These are phyloP conservation scores for Nepenthes alata DNA, from an alignment of 179 eudicot genomes.

Conservation along the genomic window DNA sequence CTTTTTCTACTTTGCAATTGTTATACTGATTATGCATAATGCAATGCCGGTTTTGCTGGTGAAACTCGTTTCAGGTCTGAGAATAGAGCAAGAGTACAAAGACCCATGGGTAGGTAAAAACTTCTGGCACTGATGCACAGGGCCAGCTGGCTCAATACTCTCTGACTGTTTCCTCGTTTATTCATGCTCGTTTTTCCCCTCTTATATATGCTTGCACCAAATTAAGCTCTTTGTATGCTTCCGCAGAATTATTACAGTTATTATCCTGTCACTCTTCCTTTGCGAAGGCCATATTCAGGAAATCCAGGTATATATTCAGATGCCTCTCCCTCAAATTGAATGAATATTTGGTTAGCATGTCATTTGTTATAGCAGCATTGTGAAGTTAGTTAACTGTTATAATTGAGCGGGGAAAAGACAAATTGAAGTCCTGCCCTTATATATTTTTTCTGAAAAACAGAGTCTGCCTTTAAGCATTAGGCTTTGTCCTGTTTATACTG, in stretches of 20 bases:
- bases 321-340: background rate
- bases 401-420: background rate
- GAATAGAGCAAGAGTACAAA: slow-evolving; percentile 40
- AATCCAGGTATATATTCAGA: slow-evolving; percentile 49
- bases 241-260: slow-evolving; percentile 52
- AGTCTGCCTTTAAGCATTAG: background rate
- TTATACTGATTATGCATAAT: background rate
- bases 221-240: slow-evolving; percentile 4
- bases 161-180: background rate
- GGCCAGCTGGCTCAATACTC: background rate
- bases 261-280: slow-evolving; percentile 62
- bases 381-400: background rate
- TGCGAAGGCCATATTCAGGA: slow-evolving; percentile 82
- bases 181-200: background rate
- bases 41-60: slow-evolving; percentile 9
- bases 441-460: background rate
- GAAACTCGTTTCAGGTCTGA: slow-evolving; percentile 15
- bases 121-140: background rate
- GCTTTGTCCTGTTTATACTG: background rate
- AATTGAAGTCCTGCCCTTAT: background rate
- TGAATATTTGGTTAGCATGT: background rate
- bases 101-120: slow-evolving; percentile 73
- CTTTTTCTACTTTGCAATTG: background rate
- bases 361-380: too few relatives aligned
- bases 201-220: background rate